A percentile compares a stretch with the other conserved stretches of the same genome.
Conservation (phyloP, 2,329 filamentous ascomycete genomes). For the Orbilia blumenaviensis region DNA sequence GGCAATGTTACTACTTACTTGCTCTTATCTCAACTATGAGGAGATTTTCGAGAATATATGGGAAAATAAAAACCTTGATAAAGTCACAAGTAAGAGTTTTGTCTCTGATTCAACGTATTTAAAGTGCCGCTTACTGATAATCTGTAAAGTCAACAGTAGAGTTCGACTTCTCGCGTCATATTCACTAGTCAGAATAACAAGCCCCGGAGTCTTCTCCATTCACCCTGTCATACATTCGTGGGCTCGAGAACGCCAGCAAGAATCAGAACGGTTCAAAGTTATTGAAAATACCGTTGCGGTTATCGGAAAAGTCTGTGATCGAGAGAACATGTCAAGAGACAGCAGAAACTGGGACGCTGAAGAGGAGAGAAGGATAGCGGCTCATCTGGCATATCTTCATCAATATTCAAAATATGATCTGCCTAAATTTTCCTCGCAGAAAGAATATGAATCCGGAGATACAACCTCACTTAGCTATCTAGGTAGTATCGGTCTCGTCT, state of each 20-base stretch:
- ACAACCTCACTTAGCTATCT: background rate
- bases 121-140: background rate
- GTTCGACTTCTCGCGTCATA: constrained; percentile 26
- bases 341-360: background rate
- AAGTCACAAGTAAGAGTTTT: background rate
- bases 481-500: too few species aligned
- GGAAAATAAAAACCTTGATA: background rate
- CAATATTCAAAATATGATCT: background rate
- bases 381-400: background rate
- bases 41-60: constrained; percentile 52
- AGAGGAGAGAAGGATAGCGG: background rate
- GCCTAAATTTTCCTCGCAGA: background rate
- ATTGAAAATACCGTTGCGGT: background rate
- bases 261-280: background rate
- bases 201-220: constrained; percentile 15
- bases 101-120: background rate
- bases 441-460: background rate
- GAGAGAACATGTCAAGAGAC: background rate
- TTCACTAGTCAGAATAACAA: background rate
- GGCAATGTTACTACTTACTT: constrained; percentile 48
- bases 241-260: constrained; percentile 34
- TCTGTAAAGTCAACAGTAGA: constrained; percentile 13
- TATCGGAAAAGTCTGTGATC: background rate
- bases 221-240: constrained; percentile 54
- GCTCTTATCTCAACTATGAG: constrained; percentile 13